Percentiles rank a stretch among this genome's conserved stretches.
phyloP scores from a whole-genome alignment of 2,329 filamentous ascomycete genomes.

The Fusarium torulosum region DNA sequence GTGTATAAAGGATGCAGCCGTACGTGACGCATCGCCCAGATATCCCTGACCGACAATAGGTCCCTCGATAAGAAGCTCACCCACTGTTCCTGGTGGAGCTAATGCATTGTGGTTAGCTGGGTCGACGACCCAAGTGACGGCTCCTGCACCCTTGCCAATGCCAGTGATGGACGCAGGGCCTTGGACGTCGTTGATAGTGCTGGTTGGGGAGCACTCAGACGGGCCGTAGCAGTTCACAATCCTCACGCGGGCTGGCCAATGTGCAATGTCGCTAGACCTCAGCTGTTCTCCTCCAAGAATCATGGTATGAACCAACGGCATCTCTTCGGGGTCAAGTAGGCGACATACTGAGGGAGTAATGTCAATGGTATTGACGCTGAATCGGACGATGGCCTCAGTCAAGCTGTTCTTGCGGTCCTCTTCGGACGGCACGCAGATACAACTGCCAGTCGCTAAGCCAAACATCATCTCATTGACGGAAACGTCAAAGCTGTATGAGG shows the following conservation, averaged over 20 bases:
- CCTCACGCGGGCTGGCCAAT: neutral
- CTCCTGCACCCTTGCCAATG: neutral
- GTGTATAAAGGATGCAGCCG: neutral
- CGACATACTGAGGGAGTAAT: slow-evolving; percentile 13
- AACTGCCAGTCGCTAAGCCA: no score
- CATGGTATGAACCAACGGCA: slow-evolving; percentile 4
- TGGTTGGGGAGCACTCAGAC: slow-evolving; percentile 9
- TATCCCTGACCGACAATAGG: neutral
- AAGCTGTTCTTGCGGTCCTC: slow-evolving; percentile 47
- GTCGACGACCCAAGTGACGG: neutral
- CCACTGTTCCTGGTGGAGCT: neutral
- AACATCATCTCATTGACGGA: no score
- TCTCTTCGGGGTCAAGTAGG: slow-evolving; percentile 7
- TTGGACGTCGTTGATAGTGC: slow-evolving; percentile 6
- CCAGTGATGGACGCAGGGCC: neutral
- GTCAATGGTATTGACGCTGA: slow-evolving; percentile 21
- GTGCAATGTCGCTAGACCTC: slow-evolving; percentile 2
- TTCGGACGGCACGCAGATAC: slow-evolving; percentile 57
- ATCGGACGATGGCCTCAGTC: neutral
- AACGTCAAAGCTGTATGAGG: slow-evolving; percentile 56
- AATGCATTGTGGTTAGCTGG: neutral
- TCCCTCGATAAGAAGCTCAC: neutral
- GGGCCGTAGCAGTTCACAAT: slow-evolving; percentile 19
- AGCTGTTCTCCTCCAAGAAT: slow-evolving; percentile 12
- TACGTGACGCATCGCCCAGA: neutral